Conservation (phyloP, 331 rosid genomes). For the Prunus yedoensis region DNA sequence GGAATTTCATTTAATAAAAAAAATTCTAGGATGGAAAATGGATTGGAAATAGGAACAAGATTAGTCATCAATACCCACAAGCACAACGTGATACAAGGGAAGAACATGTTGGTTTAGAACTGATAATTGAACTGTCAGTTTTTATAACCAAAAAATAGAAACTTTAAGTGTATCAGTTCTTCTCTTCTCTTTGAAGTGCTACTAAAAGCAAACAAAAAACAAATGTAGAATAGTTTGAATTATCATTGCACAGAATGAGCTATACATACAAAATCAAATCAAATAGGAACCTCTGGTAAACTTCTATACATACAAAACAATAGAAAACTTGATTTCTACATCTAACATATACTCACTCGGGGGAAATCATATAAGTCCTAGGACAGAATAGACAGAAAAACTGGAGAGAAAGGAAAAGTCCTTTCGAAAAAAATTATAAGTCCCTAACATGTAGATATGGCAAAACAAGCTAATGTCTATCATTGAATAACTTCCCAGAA, state of each 20-base stretch:
- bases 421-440: background rate
- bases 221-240: background rate
- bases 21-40: too few relatives aligned
- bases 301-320: constrained; percentile 16
- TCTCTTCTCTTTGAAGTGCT: background rate
- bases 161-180: background rate
- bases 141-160: too few relatives aligned
- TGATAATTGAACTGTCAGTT: too few relatives aligned
- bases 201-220: background rate
- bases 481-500: background rate
- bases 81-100: too few relatives aligned
- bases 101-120: too few relatives aligned
- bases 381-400: background rate
- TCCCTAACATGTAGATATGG: background rate
- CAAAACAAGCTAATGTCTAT: background rate
- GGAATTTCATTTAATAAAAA: too few relatives aligned
- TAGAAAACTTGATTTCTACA: constrained; percentile 15
- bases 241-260: constrained; percentile 6
- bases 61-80: too few relatives aligned
- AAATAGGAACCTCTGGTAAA: constrained; percentile 8
- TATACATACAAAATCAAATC: constrained; percentile 7
- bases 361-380: background rate
- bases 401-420: background rate
- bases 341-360: background rate
- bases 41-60: too few relatives aligned